Evolutionary conservation across 1,284 basidiomycete species (phyloP), one percentile per base, ranked within the genome.

Genomic region (Rugosomyces carneus): DNA sequence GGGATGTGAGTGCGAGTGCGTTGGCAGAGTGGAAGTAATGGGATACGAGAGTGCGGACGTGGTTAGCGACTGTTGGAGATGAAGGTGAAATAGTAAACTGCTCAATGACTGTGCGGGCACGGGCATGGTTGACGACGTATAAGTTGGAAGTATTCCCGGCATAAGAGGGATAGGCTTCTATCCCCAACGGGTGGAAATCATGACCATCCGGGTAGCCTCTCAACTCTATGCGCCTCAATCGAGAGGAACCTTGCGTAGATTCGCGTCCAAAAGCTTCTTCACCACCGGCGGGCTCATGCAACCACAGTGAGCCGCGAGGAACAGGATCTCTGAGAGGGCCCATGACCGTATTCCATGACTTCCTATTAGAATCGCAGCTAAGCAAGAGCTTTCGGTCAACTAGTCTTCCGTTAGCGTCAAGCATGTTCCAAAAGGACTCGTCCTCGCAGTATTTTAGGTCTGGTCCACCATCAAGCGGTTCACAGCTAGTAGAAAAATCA

Each of bases 121-220:
- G 73, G 1, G 77, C 78, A 57, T 85, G 83, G 61, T 85, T 86
- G 50, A 83, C 67, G 32, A 79, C 67, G 57, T 81, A 82, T 39
- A 85, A 65, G 52, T 73, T 73, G 35, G 79, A 80, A 0, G 65
- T 40, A 27, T 72, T 62, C 1, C 72, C 69, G 3, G 59, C 56
- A 44, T 61, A 59, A 0, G 76, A 78, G 9, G 76, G 78, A 53
- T 64, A 70, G 1, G 73, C 49, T 21, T 72, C 76, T 45, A 80
- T 53, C 0, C 80, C 80, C 8, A 81, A 65, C 0, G 80, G 80
- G 52, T 82, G 80, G 49, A 81, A 81, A 50, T 76, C 72, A 48
- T 74, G 68, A 0, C 45, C 55, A 1, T 55, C 45, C 1, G 80
- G 79, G 53, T 72, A 81, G 1, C 64, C 63, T 7, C 58, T 48